Evolutionary conservation across 2,329 filamentous ascomycete genomes (phyloP), one percentile per base, ranked within the genome.

Genomic region (Aureobasidium sp.): DNA sequence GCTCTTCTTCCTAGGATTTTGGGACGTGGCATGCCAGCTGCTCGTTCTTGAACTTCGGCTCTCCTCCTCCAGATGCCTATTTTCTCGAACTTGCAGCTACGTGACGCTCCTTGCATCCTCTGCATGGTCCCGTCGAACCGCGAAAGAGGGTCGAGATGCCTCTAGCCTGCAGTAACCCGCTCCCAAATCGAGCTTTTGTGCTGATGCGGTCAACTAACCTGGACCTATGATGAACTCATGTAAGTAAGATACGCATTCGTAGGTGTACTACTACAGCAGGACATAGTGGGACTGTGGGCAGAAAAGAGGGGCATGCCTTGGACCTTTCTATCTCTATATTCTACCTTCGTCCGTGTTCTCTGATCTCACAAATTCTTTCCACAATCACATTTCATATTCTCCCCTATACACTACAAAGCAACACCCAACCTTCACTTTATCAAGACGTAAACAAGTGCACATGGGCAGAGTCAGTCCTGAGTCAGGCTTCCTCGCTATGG

Each of bases 291-390:
- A 47, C 43, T 48, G 43, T 57, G 32, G 39, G 43, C 36, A 47
- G 29, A 59, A 59, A 59, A 59, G 55, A 59, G 55, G 55, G 55
- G 55, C 55, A 37, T 15, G 55, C 32, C 43, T 59, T 56, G 46
- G 29, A 48, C 15, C 27, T 34, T 48, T 59, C 15, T 5, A 37
- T 37, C 55, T 59, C 53, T 57, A 57, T 46, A 57, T 57, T 15
- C 27, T 59, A 43, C 20, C 36, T 29, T 8, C 7, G 39, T 47
- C 55, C 43, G 55, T 29, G n/a, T 47, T 59, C 5, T 47, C 53
- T 46, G 10, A 29, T 43, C 15, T 59, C 46, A n/a, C 12, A 26
- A 48, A 15, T 24, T 48, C 43, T 46, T 44, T 20, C 41, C 27
- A 13, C n/a, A n/a, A 34, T 46, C 10, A 34, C n/a, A 26, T 13